Evolutionary conservation across 345 rosid species (phyloP).

Genomic region (Acer yangbiense): DNA sequence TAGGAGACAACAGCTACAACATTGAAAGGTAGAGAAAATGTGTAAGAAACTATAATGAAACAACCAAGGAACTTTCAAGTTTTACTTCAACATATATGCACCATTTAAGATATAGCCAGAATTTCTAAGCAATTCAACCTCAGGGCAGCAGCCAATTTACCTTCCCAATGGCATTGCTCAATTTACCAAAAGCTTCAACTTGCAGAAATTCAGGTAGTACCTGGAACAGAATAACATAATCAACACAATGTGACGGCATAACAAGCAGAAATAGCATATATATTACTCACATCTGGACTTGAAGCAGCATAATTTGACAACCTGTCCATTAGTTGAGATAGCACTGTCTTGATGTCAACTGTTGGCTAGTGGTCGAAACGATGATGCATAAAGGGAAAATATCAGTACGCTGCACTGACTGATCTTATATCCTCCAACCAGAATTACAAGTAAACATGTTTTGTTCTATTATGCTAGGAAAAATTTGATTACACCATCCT

Average conservation of each 20-base stretch:
- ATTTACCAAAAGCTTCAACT: slow-evolving; percentile 88
- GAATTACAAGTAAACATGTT: background rate
- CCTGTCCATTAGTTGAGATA: slow-evolving; percentile 88
- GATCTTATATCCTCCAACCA: background rate
- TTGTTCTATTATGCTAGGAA: background rate
- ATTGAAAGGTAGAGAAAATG: too few relatives aligned
- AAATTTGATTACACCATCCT: background rate
- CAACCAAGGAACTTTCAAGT: background rate
- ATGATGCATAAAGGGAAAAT: slow-evolving; percentile 21
- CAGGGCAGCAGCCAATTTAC: slow-evolving; percentile 36
- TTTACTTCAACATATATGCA: background rate
- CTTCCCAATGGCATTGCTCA: slow-evolving; percentile 88
- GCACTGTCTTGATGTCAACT: slow-evolving; percentile 83
- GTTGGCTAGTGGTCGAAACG: slow-evolving; percentile 57
- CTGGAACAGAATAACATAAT: slow-evolving; percentile 29
- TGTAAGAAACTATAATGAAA: background rate
- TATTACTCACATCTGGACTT: slow-evolving; percentile 64
- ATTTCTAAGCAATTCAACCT: slow-evolving; percentile 12
- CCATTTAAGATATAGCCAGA: background rate
- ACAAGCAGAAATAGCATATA: slow-evolving; percentile 3
- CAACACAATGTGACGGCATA: slow-evolving; percentile 12
- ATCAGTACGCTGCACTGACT: background rate
- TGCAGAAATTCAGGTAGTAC: slow-evolving; percentile 82
- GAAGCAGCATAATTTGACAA: slow-evolving; percentile 90
- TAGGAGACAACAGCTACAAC: too few relatives aligned